Evolutionary conservation across 2,329 filamentous ascomycete genomes (phyloP), one percentile per base, ranked within the genome.

Genomic region (Pseudonectria buxi): DNA sequence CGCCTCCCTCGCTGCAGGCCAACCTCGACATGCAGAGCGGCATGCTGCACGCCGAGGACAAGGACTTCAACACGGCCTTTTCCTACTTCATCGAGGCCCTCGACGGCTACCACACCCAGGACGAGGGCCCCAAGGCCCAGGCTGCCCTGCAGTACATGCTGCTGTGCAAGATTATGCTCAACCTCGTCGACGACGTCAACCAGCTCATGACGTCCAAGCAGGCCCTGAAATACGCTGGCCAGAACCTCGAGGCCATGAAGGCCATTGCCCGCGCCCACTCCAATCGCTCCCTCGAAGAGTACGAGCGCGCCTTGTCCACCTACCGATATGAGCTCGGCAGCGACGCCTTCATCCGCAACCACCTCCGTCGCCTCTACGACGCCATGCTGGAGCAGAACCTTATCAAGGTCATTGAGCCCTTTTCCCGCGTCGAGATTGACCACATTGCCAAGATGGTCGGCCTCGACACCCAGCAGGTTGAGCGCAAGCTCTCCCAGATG

Each of bases 61-160:
- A 88, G 68, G 94, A 98, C 69, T 98, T 98, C 76, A 95, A 94
- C 70, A 98, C 92, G 16, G 87, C 92, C 32, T 98, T 85, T 65
- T 95, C 89, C 32, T 98, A 98, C 74, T 98, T 98, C 65, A 96
- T 98, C 63, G 92, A 98, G 69, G 92, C 94, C 3, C 79, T 98
- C 45, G 92, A 98, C 60, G 92, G 92, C 41, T 98, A 96, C 65
- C 87, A 92, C 66, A 82, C 83, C 30, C 88, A 94, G 62, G 92
- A 98, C 50, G 88, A 95, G 59, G 70, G 81, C 26, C 69, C 74
- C 46, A 88, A 89, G 65, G 92, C 94, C n/a, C 94, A 90, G n/a
- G 86, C 90, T 10, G 88, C 92, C 10, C 72, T 98, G 47, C 92
- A 98, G 71, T 98, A 98, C 73, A 98, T 98, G 92, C 78, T 98